Base-by-base conservation (phyloP, 257 asterid species). In the Solanum paucissectum region DNA sequence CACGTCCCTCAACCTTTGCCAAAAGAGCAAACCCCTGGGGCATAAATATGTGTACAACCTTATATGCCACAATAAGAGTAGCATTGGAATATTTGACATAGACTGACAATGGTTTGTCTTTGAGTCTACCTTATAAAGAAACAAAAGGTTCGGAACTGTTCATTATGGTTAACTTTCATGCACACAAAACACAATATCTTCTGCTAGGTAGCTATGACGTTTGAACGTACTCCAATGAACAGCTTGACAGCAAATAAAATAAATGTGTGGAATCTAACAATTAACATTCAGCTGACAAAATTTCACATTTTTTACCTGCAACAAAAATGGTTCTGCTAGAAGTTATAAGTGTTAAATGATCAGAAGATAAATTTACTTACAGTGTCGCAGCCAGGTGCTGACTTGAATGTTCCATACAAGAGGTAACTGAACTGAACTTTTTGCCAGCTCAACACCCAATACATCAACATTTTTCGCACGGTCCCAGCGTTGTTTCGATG, bases 351-450 rank as follows among this genome's bases (percentile, higher is more conserved):
- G 16, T 42, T 42, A 44, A 73, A 73, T 27, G 64, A 42, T 14
- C n/a, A 69, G 55, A 87, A 86, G 27, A 85, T 87, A 90, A 76
- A 36, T 20, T 83, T 68, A 94, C 99, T 95, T 91, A 96, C 99
- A 97, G 91, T 97, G 98, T 87, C 99, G 93, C 88, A 97, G 96
- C 99, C 99, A 97, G 92, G 99, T 97, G 95, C 99, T 97, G 92
- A 97, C 99, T 97, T 96, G 99, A 89, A 97, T 95, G 90, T 97
- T 97, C 99, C 99, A 97, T 60, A 94, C 97, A 84, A 93, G 95
- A 16, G 99, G 99, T 87, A 96, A 36, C 90, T 93, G 95, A 89
- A 95, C 99, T 33, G 99, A 89, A 92, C 99, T 97, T 91, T 84
- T 94, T 38, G 99, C 95, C 90, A 97, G 89, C 89, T 97, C 99